Conservation (phyloP, 768 basidiomycete genomes). For the Infundibulicybe gibba region DNA sequence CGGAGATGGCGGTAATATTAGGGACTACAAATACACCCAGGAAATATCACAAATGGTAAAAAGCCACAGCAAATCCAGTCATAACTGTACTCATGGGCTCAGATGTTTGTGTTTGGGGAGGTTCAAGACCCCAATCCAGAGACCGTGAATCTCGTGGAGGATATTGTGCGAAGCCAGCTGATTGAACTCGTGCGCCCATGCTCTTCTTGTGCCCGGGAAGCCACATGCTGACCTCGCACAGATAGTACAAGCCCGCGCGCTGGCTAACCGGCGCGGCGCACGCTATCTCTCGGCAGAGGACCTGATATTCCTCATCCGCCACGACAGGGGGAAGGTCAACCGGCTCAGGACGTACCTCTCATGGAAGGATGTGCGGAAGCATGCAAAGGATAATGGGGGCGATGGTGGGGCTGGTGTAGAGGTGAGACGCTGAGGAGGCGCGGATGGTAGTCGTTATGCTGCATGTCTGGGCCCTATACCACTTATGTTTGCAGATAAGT, state of each 20-base stretch:
- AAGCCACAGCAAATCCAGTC: neutral
- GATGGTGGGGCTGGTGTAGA: conserved; percentile 79
- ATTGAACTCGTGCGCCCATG: conserved; percentile 71
- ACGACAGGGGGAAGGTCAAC: conserved; percentile 93
- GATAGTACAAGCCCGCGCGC: conserved; percentile 87
- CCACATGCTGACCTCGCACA: conserved; percentile 18
- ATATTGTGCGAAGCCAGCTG: conserved; percentile 87
- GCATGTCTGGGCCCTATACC: neutral
- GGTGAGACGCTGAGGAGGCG: conserved; percentile 78
- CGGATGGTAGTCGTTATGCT: conserved; percentile 56
- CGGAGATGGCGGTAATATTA: conserved; percentile 13
- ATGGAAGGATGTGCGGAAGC: conserved; percentile 97
- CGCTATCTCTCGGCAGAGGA: conserved; percentile 90
- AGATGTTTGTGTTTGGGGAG: conserved; percentile 99
- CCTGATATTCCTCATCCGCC: conserved; percentile 93
- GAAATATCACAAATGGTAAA: conserved; percentile 94
- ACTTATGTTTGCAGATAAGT: conserved; percentile 50
- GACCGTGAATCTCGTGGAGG: conserved; percentile 92
- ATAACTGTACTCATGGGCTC: conserved; percentile 1
- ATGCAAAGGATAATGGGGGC: conserved; percentile 87
- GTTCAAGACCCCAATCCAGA: conserved; percentile 86
- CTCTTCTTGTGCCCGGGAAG: conserved; percentile 2
- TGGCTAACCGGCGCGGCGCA: conserved; percentile 79
- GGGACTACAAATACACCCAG: conserved; percentile 85
- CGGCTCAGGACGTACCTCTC: conserved; percentile 88